Base-by-base conservation (phyloP, 176 grass and related monocot genomes). In the Oryza rufipogon region DNA sequence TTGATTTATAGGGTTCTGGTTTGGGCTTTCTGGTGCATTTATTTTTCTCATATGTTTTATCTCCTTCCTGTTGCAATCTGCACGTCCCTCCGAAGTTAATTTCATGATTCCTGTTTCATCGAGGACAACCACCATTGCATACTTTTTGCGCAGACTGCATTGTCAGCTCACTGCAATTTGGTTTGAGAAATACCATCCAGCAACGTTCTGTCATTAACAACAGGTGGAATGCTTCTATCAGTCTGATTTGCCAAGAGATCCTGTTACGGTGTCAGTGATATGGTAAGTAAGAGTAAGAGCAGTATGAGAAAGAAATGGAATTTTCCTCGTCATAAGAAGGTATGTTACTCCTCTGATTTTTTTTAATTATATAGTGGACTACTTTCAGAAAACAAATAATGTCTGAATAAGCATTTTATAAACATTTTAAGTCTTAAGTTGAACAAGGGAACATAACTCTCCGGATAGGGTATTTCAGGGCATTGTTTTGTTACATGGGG, bases 151-250 rank as follows among this genome's bases (percentile, higher is more conserved):
- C 34, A 69, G 80, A 80, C 48, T 49, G 64, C 32, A 64, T 70
- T 67, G 63, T 83, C 80, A 83, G 75, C 70, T 83, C 84, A 80
- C 64, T 78, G 64, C 87, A 52, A 70, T 87, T 70, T 87, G 75
- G 75, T 70, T 19, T 74, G 49, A 70, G 84, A 74, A 90, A 79
- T 74, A 68, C n/a, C 23, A 69, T 64, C 6, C 54, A 42, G 41
- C 58, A 39, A 46, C 30, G 75, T 75, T 63, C 46, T 36, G 74
- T 83, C 84, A 52, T 70, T 87, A 63, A 22, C 39, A 51, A 83
- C 81, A 34, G 75, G 80, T 83, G 69, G 56, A 83, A 69, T 80
- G 75, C 51, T 83, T 70, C 75, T 34, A 23, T 87, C 84, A 70
- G 0, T 87, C 56, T 87, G 39, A 48, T 87, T 67, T 68, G 73